Evolutionary conservation across 1,284 basidiomycete genomes (phyloP), one percentile per base, ranked within the genome.

Genomic region (Polyporus tsugae): DNA sequence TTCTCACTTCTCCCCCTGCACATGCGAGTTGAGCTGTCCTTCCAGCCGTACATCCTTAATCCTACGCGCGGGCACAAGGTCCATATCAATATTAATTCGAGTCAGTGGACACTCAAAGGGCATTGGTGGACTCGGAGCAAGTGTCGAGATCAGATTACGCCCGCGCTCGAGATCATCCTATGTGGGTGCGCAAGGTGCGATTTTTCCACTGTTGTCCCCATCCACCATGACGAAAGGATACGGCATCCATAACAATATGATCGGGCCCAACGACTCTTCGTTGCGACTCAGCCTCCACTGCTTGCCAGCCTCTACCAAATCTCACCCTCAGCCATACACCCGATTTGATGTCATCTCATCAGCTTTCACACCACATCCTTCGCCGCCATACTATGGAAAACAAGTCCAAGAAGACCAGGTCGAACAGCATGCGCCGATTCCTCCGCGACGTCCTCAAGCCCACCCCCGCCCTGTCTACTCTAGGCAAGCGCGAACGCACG

Each of bases 391-490:
- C 15, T 9, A 59, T 59, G 57, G 57, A 59, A 10, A 10, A 6
- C 38, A 41, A 60, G 36, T 67, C 70, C 13, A 73, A 65, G 53
- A 59, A 63, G n/a, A 65, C 61, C 15, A 65, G 49, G 25, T 66
- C 72, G 7, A 59, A 67, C 9, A 68, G 68, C 42, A 61, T 75
- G 64, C 64, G 70, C 22, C 73, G 72, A 22, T 73, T 73, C 57
- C 58, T 75, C 2, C 70, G 67, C 17, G 75, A 75, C 59, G 61
- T 74, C 44, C 68, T 75, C 72, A 75, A 72, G 60, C 74, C 74
- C 22, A 59, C 69, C 6, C 66, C 72, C 1, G 52, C 69, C 9
- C 63, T 76, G 64, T 57, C 72, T 0, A 63, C 71, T 13, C 63
- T 77, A 10, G 76, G 77, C 25, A 78, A 76, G 41, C 73, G 76